Evolutionary conservation across 2,329 filamentous ascomycete genomes (phyloP).

Genomic region (Escovopsis sp.): DNA sequence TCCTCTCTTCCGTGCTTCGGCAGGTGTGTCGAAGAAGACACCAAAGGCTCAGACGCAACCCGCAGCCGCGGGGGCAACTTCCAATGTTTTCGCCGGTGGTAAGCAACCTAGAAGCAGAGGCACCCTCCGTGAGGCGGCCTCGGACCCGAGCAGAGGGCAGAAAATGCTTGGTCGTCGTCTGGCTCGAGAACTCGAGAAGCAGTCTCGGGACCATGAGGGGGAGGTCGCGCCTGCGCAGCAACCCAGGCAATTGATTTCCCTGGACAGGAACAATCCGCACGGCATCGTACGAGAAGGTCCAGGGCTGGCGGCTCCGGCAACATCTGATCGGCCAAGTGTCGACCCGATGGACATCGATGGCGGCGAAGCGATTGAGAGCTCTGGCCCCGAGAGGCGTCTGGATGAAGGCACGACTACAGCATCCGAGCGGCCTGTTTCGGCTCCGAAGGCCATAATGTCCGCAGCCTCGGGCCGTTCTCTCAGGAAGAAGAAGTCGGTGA

Average conservation of each 20-base stretch:
- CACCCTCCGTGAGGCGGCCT: slow-evolving; percentile 23
- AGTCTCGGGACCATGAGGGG: slow-evolving; percentile 30
- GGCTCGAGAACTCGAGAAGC: slow-evolving; percentile 26
- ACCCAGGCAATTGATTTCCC: slow-evolving; percentile 14
- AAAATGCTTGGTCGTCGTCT: slow-evolving; percentile 24
- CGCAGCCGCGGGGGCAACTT: slow-evolving; percentile 1
- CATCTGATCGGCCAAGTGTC: background rate
- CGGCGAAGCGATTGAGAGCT: background rate
- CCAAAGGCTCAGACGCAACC: background rate
- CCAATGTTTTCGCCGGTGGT: slow-evolving; percentile 33
- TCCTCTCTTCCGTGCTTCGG: too few relatives aligned
- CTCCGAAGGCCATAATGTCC: too few relatives aligned
- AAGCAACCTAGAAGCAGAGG: slow-evolving; percentile 21
- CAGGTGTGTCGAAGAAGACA: background rate
- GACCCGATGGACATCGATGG: background rate
- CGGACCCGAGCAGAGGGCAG: slow-evolving; percentile 25
- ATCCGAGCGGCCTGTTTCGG: too few relatives aligned
- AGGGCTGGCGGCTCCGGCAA: background rate
- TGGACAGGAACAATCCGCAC: slow-evolving; percentile 10
- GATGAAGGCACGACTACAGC: too few relatives aligned
- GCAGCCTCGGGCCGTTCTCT: too few relatives aligned
- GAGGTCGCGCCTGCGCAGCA: slow-evolving; percentile 20
- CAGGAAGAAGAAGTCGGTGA: too few relatives aligned
- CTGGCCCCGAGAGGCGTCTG: background rate
- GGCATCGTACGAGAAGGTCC: background rate